Evolutionary conservation across 257 asterid genomes (phyloP).

Genomic region (Lavandula angustifolia): DNA sequence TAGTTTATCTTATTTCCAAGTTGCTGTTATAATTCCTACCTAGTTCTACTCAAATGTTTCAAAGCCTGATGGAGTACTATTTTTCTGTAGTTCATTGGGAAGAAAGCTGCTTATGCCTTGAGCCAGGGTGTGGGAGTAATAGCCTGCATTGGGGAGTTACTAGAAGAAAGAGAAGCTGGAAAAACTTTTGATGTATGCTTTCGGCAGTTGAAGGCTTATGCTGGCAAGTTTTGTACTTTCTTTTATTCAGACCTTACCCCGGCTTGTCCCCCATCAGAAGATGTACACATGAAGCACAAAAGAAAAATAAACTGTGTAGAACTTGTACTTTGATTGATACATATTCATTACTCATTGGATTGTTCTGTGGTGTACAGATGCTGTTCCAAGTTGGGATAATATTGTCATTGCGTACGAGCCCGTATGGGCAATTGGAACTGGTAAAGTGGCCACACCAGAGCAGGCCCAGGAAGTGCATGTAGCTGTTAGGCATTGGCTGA

Average conservation of each 20-base stretch:
- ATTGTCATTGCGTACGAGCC: slow-evolving; percentile 95
- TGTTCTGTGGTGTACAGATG: slow-evolving; percentile 54
- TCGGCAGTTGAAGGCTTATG: slow-evolving; percentile 84
- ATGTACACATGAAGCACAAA: not conserved
- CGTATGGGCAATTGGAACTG: slow-evolving; percentile 99
- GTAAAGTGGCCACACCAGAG: slow-evolving; percentile 97
- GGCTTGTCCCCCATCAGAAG: not conserved
- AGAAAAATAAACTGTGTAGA: not conserved
- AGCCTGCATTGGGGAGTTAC: slow-evolving; percentile 95
- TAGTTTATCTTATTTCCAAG: no score
- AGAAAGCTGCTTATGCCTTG: slow-evolving; percentile 97
- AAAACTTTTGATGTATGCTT: slow-evolving; percentile 94
- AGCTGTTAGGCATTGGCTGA: slow-evolving; percentile 94
- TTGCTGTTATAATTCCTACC: no score
- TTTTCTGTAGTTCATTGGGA: slow-evolving; percentile 78
- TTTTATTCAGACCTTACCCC: not conserved
- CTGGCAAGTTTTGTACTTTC: slow-evolving; percentile 46
- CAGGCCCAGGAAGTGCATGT: slow-evolving; percentile 99
- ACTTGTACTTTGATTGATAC: not conserved
- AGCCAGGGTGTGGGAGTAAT: slow-evolving; percentile 84
- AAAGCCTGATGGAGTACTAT: slow-evolving; percentile 32
- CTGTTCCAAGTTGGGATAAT: slow-evolving; percentile 89
- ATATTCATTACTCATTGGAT: not conserved
- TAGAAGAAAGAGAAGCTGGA: slow-evolving; percentile 94
- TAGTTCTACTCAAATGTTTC: slow-evolving; percentile 9